phyloP scores from a whole-genome alignment of 2,329 filamentous ascomycete species.

The Penicillium sp. region DNA sequence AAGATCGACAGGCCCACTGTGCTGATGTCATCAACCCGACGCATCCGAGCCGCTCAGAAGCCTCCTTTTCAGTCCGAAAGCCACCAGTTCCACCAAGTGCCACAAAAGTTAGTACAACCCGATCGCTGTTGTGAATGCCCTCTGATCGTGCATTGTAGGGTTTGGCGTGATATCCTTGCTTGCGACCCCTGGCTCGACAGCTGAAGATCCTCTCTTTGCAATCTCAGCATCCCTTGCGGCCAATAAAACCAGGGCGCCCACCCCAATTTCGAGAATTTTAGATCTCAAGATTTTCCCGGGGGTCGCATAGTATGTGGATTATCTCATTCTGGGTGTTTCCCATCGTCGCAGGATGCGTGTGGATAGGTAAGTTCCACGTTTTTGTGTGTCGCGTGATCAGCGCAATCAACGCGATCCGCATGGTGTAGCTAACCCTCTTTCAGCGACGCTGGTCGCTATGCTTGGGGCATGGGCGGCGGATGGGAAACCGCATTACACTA shows the following conservation, averaged over 20 bases:
- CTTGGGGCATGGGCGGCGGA: slow-evolving; percentile 9
- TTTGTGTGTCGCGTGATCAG: background rate
- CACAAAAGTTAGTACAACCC: background rate
- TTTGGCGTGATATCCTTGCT: background rate
- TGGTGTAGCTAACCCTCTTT: background rate
- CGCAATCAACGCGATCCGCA: background rate
- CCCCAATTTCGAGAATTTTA: background rate
- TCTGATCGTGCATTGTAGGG: background rate
- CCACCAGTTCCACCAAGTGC: background rate
- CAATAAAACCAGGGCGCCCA: background rate
- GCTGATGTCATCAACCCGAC: slow-evolving; percentile 1
- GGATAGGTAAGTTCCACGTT: slow-evolving; percentile 6
- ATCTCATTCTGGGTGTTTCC: slow-evolving; percentile 12
- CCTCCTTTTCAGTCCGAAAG: background rate
- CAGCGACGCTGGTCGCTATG: slow-evolving; percentile 9
- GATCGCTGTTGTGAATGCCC: background rate
- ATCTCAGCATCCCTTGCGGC: slow-evolving; percentile 1
- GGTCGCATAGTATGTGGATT: slow-evolving; percentile 10
- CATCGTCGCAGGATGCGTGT: slow-evolving; percentile 10
- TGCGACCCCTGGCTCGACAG: background rate
- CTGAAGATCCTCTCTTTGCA: background rate
- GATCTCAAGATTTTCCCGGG: background rate
- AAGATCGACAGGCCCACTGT: background rate
- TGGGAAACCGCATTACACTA: slow-evolving; percentile 7
- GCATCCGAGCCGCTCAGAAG: background rate